phyloP scores from a whole-genome alignment of 805 yeast genomes.

The Kodamaea laetipori region DNA sequence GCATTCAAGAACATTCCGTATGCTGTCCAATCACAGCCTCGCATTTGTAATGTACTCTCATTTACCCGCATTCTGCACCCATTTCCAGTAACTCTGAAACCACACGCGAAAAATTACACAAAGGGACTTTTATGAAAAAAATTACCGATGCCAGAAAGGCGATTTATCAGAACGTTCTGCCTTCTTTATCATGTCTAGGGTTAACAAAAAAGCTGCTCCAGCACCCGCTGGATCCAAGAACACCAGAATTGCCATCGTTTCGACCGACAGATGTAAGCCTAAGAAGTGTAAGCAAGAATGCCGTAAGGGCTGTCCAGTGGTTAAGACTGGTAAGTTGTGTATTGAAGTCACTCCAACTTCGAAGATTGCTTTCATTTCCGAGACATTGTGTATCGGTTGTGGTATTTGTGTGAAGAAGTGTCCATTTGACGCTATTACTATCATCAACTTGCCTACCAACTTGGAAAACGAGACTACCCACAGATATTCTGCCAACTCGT shows the following conservation, averaged over 20 bases:
- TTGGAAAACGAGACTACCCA: constrained; percentile 91
- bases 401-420: constrained; percentile 99
- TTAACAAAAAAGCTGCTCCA: constrained; percentile 16
- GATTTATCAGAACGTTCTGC: constrained; percentile 8
- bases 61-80: constrained; percentile 16
- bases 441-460: constrained; percentile 95
- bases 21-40: constrained; percentile 11
- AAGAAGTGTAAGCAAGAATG: constrained; percentile 99
- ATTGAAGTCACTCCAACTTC: constrained; percentile 91
- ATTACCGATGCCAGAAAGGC: constrained; percentile 10
- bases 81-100: not conserved
- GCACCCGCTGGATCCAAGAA: constrained; percentile 32
- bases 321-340: constrained; percentile 95
- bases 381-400: constrained; percentile 95
- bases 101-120: constrained; percentile 5
- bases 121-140: constrained; percentile 16
- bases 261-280: constrained; percentile 94
- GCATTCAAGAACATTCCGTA: too few relatives aligned
- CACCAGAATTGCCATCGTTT: constrained; percentile 94
- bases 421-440: constrained; percentile 95
- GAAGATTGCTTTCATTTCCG: constrained; percentile 93
- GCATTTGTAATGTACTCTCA: constrained; percentile 26
- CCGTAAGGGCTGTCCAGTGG: constrained; percentile 95
- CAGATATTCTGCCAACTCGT: constrained; percentile 96
- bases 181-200: constrained; percentile 12